phyloP scores from a whole-genome alignment of 164 flowering plant genomes.

The Echeveria elegans region DNA sequence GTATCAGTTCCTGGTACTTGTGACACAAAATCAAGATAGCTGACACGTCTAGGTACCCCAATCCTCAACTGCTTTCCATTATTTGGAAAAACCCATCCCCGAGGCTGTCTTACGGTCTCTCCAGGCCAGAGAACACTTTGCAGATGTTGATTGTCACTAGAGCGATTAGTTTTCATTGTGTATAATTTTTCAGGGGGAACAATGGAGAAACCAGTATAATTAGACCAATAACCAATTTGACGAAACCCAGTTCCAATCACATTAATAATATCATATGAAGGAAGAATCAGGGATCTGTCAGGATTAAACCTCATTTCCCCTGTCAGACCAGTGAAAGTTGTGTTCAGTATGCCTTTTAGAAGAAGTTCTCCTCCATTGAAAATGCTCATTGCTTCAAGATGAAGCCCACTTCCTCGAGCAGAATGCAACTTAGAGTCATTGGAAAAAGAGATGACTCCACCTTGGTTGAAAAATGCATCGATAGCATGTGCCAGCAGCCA shows the following conservation, averaged over 20 bases:
- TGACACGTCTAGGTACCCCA: slow-evolving; percentile 57
- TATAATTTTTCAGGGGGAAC: slow-evolving; percentile 58
- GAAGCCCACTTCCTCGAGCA: slow-evolving; percentile 22
- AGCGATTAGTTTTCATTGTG: slow-evolving; percentile 40
- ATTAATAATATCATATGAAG: slow-evolving; percentile 71
- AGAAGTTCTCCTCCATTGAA: slow-evolving; percentile 47
- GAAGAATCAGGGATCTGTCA: slow-evolving; percentile 39
- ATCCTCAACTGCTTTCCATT: slow-evolving; percentile 48
- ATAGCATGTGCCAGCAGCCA: slow-evolving; percentile 73
- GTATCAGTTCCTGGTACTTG: slow-evolving; percentile 32
- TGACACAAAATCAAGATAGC: slow-evolving; percentile 52
- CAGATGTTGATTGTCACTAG: slow-evolving; percentile 38
- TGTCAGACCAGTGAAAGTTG: slow-evolving; percentile 40
- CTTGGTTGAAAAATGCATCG: slow-evolving; percentile 49
- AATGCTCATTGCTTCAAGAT: slow-evolving; percentile 52
- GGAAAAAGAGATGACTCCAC: slow-evolving; percentile 64
- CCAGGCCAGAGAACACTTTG: slow-evolving; percentile 65
- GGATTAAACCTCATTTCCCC: slow-evolving; percentile 47
- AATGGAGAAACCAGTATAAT: slow-evolving; percentile 54
- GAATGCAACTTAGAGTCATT: slow-evolving; percentile 37
- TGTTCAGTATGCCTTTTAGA: slow-evolving; percentile 34
- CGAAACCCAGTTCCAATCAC: slow-evolving; percentile 59
- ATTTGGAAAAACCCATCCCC: slow-evolving; percentile 77
- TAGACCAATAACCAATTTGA: slow-evolving; percentile 68
- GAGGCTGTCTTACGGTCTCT: slow-evolving; percentile 40